Percentiles rank a stretch among this genome's conserved stretches.
Evolutionary conservation across 805 yeast genomes (phyloP).

Genomic region (Zygosaccharomyces siamensis): DNA sequence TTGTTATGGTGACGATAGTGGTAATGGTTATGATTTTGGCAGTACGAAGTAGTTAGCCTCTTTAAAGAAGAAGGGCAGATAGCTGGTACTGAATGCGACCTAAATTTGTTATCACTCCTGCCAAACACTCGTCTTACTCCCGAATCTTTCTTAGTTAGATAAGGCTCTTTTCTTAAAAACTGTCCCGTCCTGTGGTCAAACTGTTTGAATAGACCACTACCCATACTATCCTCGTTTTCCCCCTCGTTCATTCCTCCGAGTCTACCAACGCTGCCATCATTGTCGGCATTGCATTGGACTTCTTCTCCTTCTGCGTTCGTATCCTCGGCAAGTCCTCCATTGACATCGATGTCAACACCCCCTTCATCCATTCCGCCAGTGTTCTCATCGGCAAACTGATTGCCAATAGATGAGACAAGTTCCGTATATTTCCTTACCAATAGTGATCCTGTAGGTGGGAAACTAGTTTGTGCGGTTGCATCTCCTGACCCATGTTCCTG

Average conservation of each 20-base stretch:
- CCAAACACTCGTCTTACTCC: constrained; percentile 9
- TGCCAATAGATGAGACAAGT: constrained; percentile 8
- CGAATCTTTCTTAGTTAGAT: background rate
- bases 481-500: constrained; percentile 4
- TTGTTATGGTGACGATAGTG: constrained; percentile 13
- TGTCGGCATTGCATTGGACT: background rate
- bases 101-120: constrained; percentile 17
- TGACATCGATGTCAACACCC: constrained; percentile 3
- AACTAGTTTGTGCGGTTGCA: background rate
- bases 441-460: constrained; percentile 4
- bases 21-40: constrained; percentile 15
- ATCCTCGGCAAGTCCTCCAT: constrained; percentile 1
- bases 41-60: constrained; percentile 18
- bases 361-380: background rate
- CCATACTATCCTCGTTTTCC: background rate
- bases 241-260: background rate
- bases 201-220: constrained; percentile 26
- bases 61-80: constrained; percentile 33
- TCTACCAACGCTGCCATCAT: background rate
- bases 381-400: constrained; percentile 3
- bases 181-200: constrained; percentile 33
- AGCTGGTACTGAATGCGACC: constrained; percentile 35
- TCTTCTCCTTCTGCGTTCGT: background rate
- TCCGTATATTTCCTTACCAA: constrained; percentile 13
- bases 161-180: constrained; percentile 17